These are phyloP conservation scores for Backusella morwellensis DNA, from an alignment of 192 early-diverging fungal genomes.

Conservation along the genomic window DNA sequence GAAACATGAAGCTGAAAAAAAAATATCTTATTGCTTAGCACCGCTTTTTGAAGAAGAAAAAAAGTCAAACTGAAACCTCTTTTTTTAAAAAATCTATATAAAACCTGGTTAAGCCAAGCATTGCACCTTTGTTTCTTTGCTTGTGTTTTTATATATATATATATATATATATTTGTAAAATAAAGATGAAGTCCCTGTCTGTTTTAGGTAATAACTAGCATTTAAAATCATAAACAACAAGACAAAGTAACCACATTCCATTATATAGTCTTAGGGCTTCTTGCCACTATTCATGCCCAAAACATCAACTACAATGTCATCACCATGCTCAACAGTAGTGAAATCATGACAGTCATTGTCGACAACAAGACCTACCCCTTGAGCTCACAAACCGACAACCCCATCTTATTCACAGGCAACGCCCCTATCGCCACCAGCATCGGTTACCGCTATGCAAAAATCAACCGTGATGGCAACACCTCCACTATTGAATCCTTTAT, in stretches of 20 bases:
- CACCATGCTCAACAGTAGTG: neutral
- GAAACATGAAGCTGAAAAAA: no score
- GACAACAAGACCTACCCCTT: neutral
- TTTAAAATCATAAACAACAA: neutral
- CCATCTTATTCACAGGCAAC: neutral
- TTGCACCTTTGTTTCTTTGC: no score
- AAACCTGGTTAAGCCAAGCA: no score
- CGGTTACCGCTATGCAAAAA: neutral
- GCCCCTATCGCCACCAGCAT: neutral
- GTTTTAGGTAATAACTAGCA: neutral
- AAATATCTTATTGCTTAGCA: no score
- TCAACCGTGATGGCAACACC: neutral
- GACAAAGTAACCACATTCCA: neutral
- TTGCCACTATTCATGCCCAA: neutral
- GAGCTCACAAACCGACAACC: neutral
- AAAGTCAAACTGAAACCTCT: no score
- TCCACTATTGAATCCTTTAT: neutral
- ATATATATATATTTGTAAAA: neutral
- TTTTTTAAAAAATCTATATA: no score
- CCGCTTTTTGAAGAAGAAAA: no score
- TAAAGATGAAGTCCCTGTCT: neutral
- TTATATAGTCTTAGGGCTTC: neutral
- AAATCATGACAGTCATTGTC: neutral
- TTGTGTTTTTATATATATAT: no score
- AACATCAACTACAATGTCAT: neutral